Percentiles rank a stretch among this genome's conserved stretches.
phyloP scores from a whole-genome alignment of 305 asterid species.

The Solanum hybrid region DNA sequence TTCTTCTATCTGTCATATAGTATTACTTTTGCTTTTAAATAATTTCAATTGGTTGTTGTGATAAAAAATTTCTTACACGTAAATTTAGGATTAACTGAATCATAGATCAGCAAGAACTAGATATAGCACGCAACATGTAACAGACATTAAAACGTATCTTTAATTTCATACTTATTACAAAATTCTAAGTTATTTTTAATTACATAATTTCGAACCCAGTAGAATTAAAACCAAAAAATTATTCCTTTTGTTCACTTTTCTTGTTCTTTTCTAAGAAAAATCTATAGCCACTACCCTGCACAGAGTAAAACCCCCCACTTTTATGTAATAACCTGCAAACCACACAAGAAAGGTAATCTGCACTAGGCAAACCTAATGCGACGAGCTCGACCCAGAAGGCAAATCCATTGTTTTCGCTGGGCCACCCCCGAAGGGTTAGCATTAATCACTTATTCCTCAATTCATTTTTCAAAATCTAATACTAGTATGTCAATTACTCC shows the following conservation, averaged over 20 bases:
- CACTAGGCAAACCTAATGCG: rapidly evolving
- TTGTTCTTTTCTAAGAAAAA: too few species aligned
- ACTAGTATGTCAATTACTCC: too few species aligned
- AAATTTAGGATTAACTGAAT: neutral
- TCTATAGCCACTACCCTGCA: too few species aligned
- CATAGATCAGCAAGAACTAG: neutral
- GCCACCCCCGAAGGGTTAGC: rapidly evolving
- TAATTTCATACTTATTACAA: neutral
- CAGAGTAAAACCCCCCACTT: too few species aligned
- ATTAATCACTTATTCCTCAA: neutral
- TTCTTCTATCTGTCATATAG: neutral
- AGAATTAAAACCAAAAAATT: too few species aligned
- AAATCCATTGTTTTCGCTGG: rapidly evolving
- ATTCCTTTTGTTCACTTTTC: too few species aligned
- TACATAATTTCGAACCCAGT: neutral
- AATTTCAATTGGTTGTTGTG: neutral
- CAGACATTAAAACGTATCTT: neutral
- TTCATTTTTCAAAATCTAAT: neutral
- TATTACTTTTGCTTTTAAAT: neutral
- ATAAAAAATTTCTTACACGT: neutral
- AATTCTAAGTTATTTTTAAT: too few species aligned
- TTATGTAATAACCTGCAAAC: rapidly evolving
- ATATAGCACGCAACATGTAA: neutral
- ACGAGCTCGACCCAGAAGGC: too few species aligned
- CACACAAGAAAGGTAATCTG: rapidly evolving